Conservation (phyloP, 352 stramenopile species). For the Pythium aristosporum region DNA sequence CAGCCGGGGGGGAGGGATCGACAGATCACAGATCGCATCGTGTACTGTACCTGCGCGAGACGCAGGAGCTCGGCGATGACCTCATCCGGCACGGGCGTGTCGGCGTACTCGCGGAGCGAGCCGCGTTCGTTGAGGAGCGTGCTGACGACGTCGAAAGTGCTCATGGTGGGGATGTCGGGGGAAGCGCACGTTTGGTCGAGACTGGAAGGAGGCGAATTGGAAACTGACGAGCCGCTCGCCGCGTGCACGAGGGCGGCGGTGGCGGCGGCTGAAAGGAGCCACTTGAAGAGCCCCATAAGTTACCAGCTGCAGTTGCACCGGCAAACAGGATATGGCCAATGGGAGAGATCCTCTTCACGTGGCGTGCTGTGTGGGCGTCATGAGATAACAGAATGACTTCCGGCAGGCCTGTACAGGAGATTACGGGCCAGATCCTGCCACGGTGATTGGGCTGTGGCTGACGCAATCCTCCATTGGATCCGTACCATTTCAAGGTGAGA, state of each 20-base stretch:
- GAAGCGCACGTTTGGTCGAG: neutral
- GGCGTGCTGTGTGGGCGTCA: neutral
- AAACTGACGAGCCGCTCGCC: slow-evolving; percentile 11
- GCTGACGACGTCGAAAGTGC: slow-evolving; percentile 17
- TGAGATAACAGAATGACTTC: neutral
- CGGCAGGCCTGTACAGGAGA: too few species aligned
- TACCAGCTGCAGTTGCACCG: neutral
- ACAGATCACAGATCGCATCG: neutral
- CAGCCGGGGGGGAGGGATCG: neutral
- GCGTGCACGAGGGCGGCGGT: neutral
- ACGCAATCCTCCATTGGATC: slow-evolving; percentile 1
- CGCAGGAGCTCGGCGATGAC: slow-evolving; percentile 28
- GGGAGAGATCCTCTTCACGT: neutral
- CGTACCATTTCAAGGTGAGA: neutral
- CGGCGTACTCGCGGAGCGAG: slow-evolving; percentile 25
- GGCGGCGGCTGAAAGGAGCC: neutral
- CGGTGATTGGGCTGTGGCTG: neutral
- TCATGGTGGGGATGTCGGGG: slow-evolving; percentile 16
- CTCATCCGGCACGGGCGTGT: slow-evolving; percentile 25
- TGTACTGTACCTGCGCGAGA: slow-evolving; percentile 21
- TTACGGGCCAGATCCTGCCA: slow-evolving; percentile 12
- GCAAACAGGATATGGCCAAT: neutral
- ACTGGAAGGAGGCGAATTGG: slow-evolving; percentile 8
- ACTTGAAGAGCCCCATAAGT: neutral
- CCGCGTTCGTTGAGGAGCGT: slow-evolving; percentile 22